These are phyloP conservation scores for Creolimax fragrantissima DNA, from an alignment of 78 protist species.

Conservation along the genomic window DNA sequence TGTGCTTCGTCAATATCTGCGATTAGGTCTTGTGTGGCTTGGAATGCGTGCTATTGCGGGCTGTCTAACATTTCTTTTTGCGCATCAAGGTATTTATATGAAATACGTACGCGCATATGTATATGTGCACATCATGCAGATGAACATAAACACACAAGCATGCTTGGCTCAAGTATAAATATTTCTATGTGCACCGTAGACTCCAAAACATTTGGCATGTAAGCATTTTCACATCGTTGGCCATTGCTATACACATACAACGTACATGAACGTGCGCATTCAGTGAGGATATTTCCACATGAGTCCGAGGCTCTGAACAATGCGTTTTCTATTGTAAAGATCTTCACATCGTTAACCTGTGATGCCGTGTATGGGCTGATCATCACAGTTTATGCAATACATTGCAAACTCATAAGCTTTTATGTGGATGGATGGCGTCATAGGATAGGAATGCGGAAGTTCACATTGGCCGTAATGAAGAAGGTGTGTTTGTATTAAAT, in stretches of 20 bases:
- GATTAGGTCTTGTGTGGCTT: background rate
- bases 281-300: background rate
- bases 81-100: background rate
- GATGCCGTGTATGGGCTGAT: slow-evolving; percentile 9
- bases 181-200: too few species aligned
- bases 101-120: background rate
- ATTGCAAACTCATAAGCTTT: background rate
- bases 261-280: background rate
- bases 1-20: background rate
- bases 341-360: background rate
- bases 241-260: background rate
- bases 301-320: background rate
- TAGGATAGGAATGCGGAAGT: background rate
- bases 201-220: too few species aligned
- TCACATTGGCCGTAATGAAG: background rate
- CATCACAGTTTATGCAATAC: background rate
- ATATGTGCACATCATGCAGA: background rate
- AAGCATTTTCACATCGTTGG: too few species aligned
- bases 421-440: slow-evolving; percentile 1
- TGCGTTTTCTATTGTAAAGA: background rate
- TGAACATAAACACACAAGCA: background rate
- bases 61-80: background rate
- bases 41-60: background rate
- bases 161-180: too few species aligned
- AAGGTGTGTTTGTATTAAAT: background rate